Base-by-base conservation (phyloP, 257 asterid species). In the Petunia axillaris region DNA sequence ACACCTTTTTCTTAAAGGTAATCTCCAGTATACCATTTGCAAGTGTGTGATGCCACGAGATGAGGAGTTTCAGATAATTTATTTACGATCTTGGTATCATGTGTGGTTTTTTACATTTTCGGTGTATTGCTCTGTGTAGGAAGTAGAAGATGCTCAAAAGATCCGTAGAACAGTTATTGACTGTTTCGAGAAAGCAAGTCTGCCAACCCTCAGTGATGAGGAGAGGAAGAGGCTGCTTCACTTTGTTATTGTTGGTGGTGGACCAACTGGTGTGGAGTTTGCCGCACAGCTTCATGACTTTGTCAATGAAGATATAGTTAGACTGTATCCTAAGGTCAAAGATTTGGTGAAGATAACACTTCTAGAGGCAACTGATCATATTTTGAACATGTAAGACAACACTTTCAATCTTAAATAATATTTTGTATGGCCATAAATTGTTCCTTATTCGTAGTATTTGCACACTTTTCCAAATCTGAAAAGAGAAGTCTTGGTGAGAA, bases 181-280 rank as follows among this genome's bases (percentile, higher is more conserved):
- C 81, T 93, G 98, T 85, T 95, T 95, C 86, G 99, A 95, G 81
- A 90, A 85, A 86, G 99, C 99, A 46, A 90, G 90, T 82, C 68
- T 93, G 85, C 97, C 98, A 52, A 91, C 82, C 75, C 89, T 95
- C 70, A 90, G 89, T 83, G 96, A 93, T 67, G 96, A 95, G 87
- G 99, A 93, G 86, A 92, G 93, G 80, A 88, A 88, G 87, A 87
- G 82, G 68, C 84, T 95, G 85, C 99, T 95, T 87, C 99, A 95
- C 83, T 95, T 95, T 81, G 97, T 95, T 65, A 90, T 95, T 74
- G 98, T 95, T 83, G 99, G 98, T 86, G 99, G 99, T 83, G 99
- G 99, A 59, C 98, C 99, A 62, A 88, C 97, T 4, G 99, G 99
- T 52, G 92, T 89, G 84, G 92, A 89, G 87, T 87, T 89, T 81